A percentile compares a stretch with the other conserved stretches of the same genome.
These are phyloP conservation scores for Boletellus ananas DNA, from an alignment of 768 basidiomycete species.

Conservation along the genomic window DNA sequence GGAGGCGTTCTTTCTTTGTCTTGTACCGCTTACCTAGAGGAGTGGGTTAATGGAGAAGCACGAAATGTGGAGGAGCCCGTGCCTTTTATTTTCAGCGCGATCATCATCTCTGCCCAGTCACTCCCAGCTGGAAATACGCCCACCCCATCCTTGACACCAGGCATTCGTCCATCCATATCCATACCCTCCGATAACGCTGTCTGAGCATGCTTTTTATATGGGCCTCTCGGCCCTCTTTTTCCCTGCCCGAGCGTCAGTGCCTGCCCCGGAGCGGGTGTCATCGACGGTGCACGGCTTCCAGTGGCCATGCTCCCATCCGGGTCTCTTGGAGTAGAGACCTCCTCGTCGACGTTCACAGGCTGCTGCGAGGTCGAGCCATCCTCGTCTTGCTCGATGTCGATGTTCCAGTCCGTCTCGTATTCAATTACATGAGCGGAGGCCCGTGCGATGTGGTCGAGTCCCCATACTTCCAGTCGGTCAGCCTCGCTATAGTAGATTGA, in stretches of 20 bases:
- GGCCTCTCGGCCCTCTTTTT: conserved; percentile 48
- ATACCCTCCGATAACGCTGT: conserved; percentile 42
- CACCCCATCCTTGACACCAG: conserved; percentile 73
- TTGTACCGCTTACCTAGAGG: conserved; percentile 65
- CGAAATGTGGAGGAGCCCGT: background rate
- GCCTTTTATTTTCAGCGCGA: conserved; percentile 76
- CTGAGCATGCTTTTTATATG: conserved; percentile 51
- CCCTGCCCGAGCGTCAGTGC: conserved; percentile 1
- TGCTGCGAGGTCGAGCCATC: conserved; percentile 24
- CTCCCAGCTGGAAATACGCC: conserved; percentile 68
- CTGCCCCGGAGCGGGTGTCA: conserved; percentile 34
- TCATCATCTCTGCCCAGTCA: conserved; percentile 69
- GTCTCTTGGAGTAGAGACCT: conserved; percentile 42
- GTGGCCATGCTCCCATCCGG: conserved; percentile 40
- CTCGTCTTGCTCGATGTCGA: conserved; percentile 70
- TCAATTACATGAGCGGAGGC: conserved; percentile 73
- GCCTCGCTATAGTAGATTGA: conserved; percentile 75
- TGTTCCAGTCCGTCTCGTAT: conserved; percentile 81
- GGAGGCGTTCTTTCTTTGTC: conserved; percentile 75
- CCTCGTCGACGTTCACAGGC: conserved; percentile 36
- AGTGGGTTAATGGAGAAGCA: background rate
- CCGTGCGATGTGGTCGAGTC: conserved; percentile 68
- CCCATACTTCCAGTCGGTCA: conserved; percentile 65
- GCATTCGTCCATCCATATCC: conserved; percentile 67
- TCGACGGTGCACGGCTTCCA: conserved; percentile 45